Evolutionary conservation across 2,329 filamentous ascomycete species (phyloP), one percentile per base, ranked within the genome.

Genomic region (Penicillium sp.): DNA sequence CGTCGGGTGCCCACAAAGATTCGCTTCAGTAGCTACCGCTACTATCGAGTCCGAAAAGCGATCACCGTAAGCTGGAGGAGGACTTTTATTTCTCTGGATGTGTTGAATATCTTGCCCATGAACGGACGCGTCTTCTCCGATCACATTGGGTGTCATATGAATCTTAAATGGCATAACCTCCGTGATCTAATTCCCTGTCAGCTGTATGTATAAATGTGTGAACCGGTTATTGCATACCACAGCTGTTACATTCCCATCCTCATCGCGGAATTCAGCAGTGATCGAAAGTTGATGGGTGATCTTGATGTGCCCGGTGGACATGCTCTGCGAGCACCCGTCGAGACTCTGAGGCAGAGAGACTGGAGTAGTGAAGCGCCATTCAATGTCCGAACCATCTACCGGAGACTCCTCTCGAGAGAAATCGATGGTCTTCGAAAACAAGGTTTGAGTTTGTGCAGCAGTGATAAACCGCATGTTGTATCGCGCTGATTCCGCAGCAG

Each of bases 401-500:
- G 21, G 15, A 7, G 23, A 13, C 21, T 55, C 34, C 16, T 16
- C 16, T 15, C 29, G n/a, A 15, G 52, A 18, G 16, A 55, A 55
- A 35, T 46, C 21, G 2, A 55, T 23, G 4, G n/a, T 31, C 15
- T 55, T 32, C 3, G 39, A 35, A 13, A 58, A 55, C 3, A 63
- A 39, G 9, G 47, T 47, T 13, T 59, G 49, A 12, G 47, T 51
- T 15, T 46, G 46, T 25, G 42, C 46, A 3, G 56, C 58, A n/a
- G 56, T 56, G 3, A 63, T 35, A 38, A 55, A 60, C 7, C 52
- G 41, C 2, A 57, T 40, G 16, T 58, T 56, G 9, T 54, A 55
- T 10, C 46, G 55, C n/a, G 46, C 54, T 16, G 62, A 52, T 21
- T 65, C 56, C 1, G 58, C 34, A 8, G 63, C 63, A 4, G 63